Percentiles rank a stretch among this genome's conserved stretches.
Evolutionary conservation across 140 eudicot genomes (phyloP).

Genomic region (Senecio squalidus): DNA sequence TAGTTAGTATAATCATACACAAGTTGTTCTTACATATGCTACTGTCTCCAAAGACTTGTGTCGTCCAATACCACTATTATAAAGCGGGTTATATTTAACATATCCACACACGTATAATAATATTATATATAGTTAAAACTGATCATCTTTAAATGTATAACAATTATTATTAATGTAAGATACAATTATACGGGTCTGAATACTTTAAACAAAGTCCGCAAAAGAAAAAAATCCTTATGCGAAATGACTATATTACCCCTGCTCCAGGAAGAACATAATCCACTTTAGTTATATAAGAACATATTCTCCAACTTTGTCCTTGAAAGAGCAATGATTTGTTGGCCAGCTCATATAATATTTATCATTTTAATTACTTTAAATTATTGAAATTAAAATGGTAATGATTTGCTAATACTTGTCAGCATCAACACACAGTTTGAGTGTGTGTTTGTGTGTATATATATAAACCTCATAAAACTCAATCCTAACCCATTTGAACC

Average conservation of each 20-base stretch:
- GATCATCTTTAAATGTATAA: no score
- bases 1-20: slow-evolving; percentile 32
- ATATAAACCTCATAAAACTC: slow-evolving; percentile 20
- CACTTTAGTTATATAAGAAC: neutral
- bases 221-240: no score
- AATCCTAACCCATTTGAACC: slow-evolving; percentile 25
- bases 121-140: no score
- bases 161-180: no score
- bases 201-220: no score
- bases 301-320: slow-evolving; percentile 35
- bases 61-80: slow-evolving; percentile 42
- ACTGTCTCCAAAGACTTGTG: slow-evolving; percentile 33
- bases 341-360: slow-evolving; percentile 32
- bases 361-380: neutral
- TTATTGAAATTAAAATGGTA: slow-evolving; percentile 3
- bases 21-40: slow-evolving; percentile 30
- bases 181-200: no score
- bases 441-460: neutral
- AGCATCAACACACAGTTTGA: slow-evolving; percentile 31
- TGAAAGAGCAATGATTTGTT: slow-evolving; percentile 26
- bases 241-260: slow-evolving; percentile 20
- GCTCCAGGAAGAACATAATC: slow-evolving; percentile 1
- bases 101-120: neutral
- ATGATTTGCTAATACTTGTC: slow-evolving; percentile 34
- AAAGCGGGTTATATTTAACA: no score